Evolutionary conservation across 345 rosid genomes (phyloP).

Genomic region (Eucalyptus erythrocorys): DNA sequence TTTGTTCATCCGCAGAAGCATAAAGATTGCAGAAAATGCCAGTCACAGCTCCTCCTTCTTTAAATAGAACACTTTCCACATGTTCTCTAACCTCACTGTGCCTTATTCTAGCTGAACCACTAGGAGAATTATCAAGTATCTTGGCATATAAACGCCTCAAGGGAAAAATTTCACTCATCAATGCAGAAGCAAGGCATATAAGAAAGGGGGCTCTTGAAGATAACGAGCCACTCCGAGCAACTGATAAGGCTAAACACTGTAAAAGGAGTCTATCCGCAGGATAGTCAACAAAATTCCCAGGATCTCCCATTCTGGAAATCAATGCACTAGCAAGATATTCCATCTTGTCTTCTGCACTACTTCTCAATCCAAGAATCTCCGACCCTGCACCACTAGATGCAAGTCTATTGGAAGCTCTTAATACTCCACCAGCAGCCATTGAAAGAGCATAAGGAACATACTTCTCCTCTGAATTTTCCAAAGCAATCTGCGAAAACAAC

Average conservation of each 20-base stretch:
- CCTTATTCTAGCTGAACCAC: conserved; percentile 9
- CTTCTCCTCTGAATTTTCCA: conserved; percentile 27
- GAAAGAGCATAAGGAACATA: conserved; percentile 37
- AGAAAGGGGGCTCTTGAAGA: conserved; percentile 42
- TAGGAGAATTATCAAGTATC: conserved; percentile 15
- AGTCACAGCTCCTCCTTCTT: conserved; percentile 71
- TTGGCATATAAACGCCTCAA: conserved; percentile 28
- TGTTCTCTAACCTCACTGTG: conserved; percentile 37
- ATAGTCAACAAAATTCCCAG: conserved; percentile 6
- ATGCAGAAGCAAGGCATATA: conserved; percentile 53
- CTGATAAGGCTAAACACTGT: conserved; percentile 55
- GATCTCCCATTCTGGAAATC: conserved; percentile 18
- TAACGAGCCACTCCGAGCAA: conserved; percentile 66
- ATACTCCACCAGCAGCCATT: conserved; percentile 70
- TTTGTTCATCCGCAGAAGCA: conserved; percentile 46
- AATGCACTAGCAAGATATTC: conserved; percentile 32
- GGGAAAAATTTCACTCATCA: conserved; percentile 67
- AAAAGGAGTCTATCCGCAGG: conserved; percentile 19
- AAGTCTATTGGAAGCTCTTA: conserved; percentile 50
- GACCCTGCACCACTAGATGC: conserved; percentile 16
- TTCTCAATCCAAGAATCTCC: conserved; percentile 34
- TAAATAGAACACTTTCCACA: conserved; percentile 41
- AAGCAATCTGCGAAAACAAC: conserved; percentile 16
- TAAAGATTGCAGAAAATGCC: conserved; percentile 79
- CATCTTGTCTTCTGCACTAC: conserved; percentile 44